Evolutionary conservation across 192 early-diverging fungal genomes (phyloP).

Genomic region (Rhizophagus sp.): DNA sequence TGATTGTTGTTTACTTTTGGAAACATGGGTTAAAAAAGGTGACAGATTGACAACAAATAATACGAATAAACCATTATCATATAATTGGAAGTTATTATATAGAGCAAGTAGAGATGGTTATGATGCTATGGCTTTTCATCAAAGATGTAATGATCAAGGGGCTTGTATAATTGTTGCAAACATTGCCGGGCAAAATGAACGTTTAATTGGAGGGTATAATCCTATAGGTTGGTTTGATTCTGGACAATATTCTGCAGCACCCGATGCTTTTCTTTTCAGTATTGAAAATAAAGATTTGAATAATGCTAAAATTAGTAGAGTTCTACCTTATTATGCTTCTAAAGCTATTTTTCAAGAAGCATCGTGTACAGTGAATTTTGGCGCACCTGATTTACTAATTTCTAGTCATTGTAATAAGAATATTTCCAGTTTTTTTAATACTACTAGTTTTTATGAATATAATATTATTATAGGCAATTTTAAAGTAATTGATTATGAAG

Average conservation of each 20-base stretch:
- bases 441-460: neutral
- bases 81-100: neutral
- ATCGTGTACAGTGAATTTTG: neutral
- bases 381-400: neutral
- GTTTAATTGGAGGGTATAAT: neutral
- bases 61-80: neutral
- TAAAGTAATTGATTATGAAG: constrained; percentile 1
- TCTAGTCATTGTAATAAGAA: neutral
- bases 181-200: neutral
- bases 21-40: neutral
- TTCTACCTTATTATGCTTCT: neutral
- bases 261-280: neutral
- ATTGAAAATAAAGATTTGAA: neutral
- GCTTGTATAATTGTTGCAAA: neutral
- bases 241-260: neutral
- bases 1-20: neutral
- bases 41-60: neutral
- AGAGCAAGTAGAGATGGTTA: constrained; percentile 11
- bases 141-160: neutral
- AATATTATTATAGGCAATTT: neutral
- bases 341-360: neutral
- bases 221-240: neutral
- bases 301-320: neutral
- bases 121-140: neutral
- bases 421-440: neutral